phyloP scores from a whole-genome alignment of 441 rosid species.

The Erysimum pusillum region DNA sequence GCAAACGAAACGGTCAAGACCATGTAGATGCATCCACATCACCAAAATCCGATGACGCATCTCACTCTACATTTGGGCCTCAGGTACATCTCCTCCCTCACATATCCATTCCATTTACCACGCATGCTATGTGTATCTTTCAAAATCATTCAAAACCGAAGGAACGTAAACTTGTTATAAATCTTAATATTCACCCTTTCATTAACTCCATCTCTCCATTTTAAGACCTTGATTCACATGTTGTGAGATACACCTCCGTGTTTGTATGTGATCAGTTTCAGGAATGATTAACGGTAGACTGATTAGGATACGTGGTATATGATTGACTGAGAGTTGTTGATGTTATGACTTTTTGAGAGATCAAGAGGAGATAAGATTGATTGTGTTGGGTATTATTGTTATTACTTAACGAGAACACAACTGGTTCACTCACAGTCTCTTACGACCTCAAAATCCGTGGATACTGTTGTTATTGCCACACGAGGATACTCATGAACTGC shows the following conservation, averaged over 20 bases:
- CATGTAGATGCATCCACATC: conserved; percentile 54
- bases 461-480: neutral
- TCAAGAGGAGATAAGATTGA: conserved; percentile 3
- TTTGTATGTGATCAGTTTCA: conserved; percentile 3
- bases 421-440: neutral
- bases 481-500: conserved; percentile 6
- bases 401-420: neutral
- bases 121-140: conserved; percentile 10
- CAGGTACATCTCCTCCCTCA: conserved; percentile 61
- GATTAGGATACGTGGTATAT: neutral
- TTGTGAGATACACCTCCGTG: conserved; percentile 5
- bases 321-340: neutral
- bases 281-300: conserved; percentile 8
- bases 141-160: conserved; percentile 2
- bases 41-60: conserved; percentile 57
- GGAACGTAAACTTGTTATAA: conserved; percentile 2
- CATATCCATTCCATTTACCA: conserved; percentile 16
- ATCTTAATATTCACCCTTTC: neutral
- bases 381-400: neutral
- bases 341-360: conserved; percentile 9
- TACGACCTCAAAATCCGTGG: neutral
- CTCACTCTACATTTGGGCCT: conserved; percentile 51
- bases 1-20: conserved; percentile 60
- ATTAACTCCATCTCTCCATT: neutral
- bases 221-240: neutral